phyloP scores from a whole-genome alignment of 257 asterid species.

The Solanum medicagineum region DNA sequence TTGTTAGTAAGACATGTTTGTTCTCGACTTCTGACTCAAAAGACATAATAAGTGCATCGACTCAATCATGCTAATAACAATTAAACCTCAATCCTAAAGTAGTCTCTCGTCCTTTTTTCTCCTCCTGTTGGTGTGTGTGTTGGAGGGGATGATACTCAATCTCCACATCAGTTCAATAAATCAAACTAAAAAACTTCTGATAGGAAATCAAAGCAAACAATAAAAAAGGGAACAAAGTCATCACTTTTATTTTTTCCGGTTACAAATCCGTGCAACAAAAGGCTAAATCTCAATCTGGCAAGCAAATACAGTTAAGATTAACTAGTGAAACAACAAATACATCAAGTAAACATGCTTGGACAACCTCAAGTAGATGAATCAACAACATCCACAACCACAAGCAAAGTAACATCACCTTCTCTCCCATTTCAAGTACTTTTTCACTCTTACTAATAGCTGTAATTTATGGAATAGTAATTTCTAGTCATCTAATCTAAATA shows the following conservation, averaged over 20 bases:
- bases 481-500: background rate
- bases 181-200: background rate
- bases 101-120: too few relatives aligned
- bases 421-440: background rate
- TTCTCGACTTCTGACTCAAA: background rate
- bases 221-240: background rate
- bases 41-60: background rate
- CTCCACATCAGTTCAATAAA: background rate
- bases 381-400: background rate
- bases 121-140: background rate
- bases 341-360: background rate
- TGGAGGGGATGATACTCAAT: background rate
- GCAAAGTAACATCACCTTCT: background rate
- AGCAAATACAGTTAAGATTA: background rate
- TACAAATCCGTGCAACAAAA: background rate
- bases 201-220: background rate
- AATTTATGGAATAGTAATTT: background rate
- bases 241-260: background rate
- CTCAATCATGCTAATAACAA: background rate
- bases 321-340: background rate
- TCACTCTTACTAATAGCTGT: background rate
- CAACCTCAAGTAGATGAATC: background rate
- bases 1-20: background rate
- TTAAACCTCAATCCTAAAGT: background rate
- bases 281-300: background rate